phyloP scores from a whole-genome alignment of 306 rosid species.

The cucumber (Cucumis sativus) region DNA sequence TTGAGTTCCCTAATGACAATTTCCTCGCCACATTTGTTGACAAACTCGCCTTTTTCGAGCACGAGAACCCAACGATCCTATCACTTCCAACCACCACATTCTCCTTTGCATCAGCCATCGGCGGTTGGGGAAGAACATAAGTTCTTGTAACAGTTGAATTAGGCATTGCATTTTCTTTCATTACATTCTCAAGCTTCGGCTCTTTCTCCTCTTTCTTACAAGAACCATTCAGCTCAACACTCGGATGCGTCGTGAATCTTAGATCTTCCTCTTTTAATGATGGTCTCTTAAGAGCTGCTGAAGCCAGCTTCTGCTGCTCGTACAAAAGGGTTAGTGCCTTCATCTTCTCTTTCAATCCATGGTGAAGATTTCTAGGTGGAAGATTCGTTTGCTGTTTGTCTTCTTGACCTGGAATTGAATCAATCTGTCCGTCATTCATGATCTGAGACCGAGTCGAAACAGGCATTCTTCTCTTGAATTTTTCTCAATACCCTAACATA shows the following conservation, averaged over 20 bases:
- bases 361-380: constrained; percentile 61
- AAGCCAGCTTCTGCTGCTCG: constrained; percentile 82
- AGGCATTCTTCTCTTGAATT: constrained; percentile 38
- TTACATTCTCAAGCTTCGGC: constrained; percentile 16
- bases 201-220: constrained; percentile 23
- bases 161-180: constrained; percentile 63
- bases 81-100: constrained; percentile 33
- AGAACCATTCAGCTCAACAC: constrained; percentile 20
- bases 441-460: constrained; percentile 78
- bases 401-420: constrained; percentile 27
- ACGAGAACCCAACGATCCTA: constrained; percentile 53
- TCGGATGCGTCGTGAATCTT: constrained; percentile 21
- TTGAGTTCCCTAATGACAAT: constrained; percentile 36
- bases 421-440: constrained; percentile 16
- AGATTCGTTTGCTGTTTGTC: neutral
- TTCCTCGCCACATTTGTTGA: constrained; percentile 45
- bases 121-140: constrained; percentile 47
- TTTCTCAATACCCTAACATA: constrained; percentile 22
- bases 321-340: constrained; percentile 63
- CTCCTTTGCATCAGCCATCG: constrained; percentile 38
- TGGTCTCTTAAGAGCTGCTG: constrained; percentile 39
- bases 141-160: constrained; percentile 49
- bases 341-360: constrained; percentile 83
- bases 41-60: constrained; percentile 26
- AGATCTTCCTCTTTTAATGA: constrained; percentile 19